These are phyloP conservation scores for Fraxinus paxiana DNA, from an alignment of 305 asterid species.

Conservation along the genomic window DNA sequence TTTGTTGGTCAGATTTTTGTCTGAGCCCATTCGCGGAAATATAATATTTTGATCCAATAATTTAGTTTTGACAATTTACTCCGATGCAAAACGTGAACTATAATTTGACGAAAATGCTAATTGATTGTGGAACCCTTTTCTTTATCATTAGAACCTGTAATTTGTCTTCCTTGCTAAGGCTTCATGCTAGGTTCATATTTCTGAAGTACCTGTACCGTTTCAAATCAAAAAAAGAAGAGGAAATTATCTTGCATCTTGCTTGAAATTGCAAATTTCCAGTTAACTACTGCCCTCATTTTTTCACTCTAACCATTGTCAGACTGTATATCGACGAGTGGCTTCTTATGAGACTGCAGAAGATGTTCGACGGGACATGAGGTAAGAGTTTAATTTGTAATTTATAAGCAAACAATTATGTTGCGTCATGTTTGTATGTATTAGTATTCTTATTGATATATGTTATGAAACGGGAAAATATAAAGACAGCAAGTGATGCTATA, in stretches of 20 bases:
- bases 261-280: background rate
- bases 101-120: background rate
- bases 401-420: background rate
- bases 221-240: background rate
- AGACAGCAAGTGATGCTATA: background rate
- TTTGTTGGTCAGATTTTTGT: background rate
- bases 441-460: background rate
- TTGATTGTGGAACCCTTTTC: background rate
- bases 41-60: background rate
- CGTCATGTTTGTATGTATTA: background rate
- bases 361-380: constrained; percentile 69
- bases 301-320: constrained; percentile 39
- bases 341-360: constrained; percentile 70
- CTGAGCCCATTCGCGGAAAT: background rate
- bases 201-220: background rate
- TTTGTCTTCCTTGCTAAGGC: background rate
- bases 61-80: background rate
- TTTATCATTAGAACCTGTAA: background rate
- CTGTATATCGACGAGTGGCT: constrained; percentile 51
- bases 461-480: background rate
- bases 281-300: constrained; percentile 4
- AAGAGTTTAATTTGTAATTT: background rate
- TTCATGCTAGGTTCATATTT: background rate
- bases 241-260: background rate
- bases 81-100: background rate